A percentile compares a stretch with the other conserved stretches of the same genome.
Evolutionary conservation across 345 rosid genomes (phyloP).

Genomic region (Bruguiera gymnorhiza): DNA sequence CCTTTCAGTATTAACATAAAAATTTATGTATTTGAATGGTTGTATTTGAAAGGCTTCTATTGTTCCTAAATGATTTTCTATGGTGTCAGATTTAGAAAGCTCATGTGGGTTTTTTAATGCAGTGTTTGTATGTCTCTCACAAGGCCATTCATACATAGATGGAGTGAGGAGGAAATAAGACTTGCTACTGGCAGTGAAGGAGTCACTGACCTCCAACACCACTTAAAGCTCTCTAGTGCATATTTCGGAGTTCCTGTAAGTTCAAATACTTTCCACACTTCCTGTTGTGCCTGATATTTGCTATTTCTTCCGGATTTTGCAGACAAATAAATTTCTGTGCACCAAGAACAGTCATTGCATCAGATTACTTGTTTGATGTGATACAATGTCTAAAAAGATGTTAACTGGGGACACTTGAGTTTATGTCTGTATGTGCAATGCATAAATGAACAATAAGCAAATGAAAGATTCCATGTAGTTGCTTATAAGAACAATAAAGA

Average conservation of each 20-base stretch:
- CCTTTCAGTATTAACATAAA: neutral
- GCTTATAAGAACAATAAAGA: neutral
- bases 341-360: neutral
- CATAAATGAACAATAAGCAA: neutral
- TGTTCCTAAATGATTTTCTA: neutral
- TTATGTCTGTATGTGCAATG: neutral
- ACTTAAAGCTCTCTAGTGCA: slow-evolving; percentile 71
- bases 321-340: neutral
- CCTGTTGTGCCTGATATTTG: neutral
- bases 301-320: slow-evolving; percentile 6
- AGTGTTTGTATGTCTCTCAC: slow-evolving; percentile 33
- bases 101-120: neutral
- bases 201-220: slow-evolving; percentile 52
- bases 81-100: neutral
- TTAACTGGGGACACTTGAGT: neutral
- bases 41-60: neutral
- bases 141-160: slow-evolving; percentile 32
- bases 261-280: neutral
- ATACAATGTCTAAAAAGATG: neutral
- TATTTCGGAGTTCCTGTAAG: slow-evolving; percentile 67
- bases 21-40: neutral
- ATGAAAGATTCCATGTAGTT: neutral
- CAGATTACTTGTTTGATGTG: neutral
- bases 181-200: slow-evolving; percentile 65
- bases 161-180: slow-evolving; percentile 69